These are phyloP conservation scores for Metschnikowia anglica DNA, from an alignment of 805 yeast genomes.

Conservation along the genomic window DNA sequence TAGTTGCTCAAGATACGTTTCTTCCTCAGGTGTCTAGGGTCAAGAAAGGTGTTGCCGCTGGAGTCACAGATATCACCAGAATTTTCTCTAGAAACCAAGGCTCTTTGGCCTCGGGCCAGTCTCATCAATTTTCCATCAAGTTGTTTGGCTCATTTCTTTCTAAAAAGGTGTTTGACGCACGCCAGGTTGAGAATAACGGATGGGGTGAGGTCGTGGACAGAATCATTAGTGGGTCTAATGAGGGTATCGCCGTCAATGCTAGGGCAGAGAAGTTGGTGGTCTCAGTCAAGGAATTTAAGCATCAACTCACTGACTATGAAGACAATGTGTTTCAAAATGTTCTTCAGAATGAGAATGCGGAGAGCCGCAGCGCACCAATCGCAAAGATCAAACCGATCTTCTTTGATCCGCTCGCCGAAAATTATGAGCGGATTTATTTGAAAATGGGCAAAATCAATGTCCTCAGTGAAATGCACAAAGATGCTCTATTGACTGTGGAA, in stretches of 20 bases:
- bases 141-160: constrained; percentile 68
- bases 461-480: constrained; percentile 29
- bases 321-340: constrained; percentile 1
- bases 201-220: constrained; percentile 88
- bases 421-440: constrained; percentile 61
- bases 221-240: constrained; percentile 69
- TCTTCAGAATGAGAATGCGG: constrained; percentile 17
- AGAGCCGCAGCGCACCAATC: constrained; percentile 50
- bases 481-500: constrained; percentile 52
- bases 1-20: constrained; percentile 33
- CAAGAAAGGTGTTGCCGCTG: constrained; percentile 83
- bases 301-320: constrained; percentile 31
- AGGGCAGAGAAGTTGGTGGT: constrained; percentile 71
- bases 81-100: constrained; percentile 67
- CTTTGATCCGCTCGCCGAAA: constrained; percentile 61
- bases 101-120: constrained; percentile 55
- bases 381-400: constrained; percentile 63
- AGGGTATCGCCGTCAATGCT: constrained; percentile 79
- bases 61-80: constrained; percentile 81
- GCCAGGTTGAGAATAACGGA: constrained; percentile 51
- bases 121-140: constrained; percentile 70
- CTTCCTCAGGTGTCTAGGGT: constrained; percentile 41
- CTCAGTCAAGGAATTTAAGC: constrained; percentile 71
- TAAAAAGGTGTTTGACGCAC: constrained; percentile 32
- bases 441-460: constrained; percentile 51